phyloP scores from a whole-genome alignment of 148 eudicot species.

The Rhododendron williamsianum region DNA sequence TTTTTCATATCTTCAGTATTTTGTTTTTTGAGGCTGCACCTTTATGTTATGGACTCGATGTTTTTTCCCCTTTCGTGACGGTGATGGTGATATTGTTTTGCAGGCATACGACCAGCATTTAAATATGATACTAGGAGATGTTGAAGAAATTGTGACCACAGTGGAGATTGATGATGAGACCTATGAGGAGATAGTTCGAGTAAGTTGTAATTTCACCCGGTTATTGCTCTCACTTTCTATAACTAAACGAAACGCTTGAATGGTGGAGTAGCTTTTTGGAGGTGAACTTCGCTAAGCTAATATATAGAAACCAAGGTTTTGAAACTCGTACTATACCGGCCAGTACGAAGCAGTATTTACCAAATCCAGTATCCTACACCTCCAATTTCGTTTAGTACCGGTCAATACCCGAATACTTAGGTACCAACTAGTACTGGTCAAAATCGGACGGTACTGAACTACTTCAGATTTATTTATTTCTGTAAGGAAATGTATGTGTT shows the following conservation, averaged over 20 bases:
- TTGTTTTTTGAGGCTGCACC: not conserved
- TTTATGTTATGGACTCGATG: not conserved
- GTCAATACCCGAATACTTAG: not conserved
- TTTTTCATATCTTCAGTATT: not conserved
- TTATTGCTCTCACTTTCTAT: not conserved
- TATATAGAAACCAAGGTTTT: not conserved
- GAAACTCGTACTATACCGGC: not conserved
- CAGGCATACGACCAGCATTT: constrained; percentile 6
- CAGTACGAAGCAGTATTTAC: not conserved
- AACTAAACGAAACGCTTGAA: not conserved
- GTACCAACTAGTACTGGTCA: not conserved
- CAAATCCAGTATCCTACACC: not conserved
- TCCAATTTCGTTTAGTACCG: not conserved
- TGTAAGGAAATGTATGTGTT: too few relatives aligned
- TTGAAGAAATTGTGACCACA: constrained; percentile 4
- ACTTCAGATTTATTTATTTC: not conserved
- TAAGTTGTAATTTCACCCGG: not conserved
- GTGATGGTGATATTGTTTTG: not conserved
- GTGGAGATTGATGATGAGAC: constrained; percentile 10
- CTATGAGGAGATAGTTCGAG: constrained; percentile 2
- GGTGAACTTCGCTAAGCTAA: not conserved
- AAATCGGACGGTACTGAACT: not conserved
- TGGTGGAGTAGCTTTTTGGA: not conserved
- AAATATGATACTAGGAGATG: constrained; percentile 12
- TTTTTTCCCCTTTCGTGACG: not conserved